These are phyloP conservation scores for Diospyros kaki DNA, from an alignment of 148 eudicot species.

Conservation along the genomic window DNA sequence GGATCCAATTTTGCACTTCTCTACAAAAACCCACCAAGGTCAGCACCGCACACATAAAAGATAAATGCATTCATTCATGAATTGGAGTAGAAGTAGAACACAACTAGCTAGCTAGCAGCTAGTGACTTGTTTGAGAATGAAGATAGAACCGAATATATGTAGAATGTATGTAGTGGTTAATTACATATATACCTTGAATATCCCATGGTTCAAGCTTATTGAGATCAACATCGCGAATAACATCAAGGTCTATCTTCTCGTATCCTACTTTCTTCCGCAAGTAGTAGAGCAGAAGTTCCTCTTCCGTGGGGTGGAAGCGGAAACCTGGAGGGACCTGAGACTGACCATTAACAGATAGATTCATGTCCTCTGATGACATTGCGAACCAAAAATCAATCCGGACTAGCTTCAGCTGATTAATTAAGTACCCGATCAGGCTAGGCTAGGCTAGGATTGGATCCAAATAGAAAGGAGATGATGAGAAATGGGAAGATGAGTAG, in stretches of 20 bases:
- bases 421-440: too few species aligned
- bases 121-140: too few species aligned
- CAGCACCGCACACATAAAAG: too few species aligned
- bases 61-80: too few species aligned
- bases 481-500: not conserved
- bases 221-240: slow-evolving; percentile 56
- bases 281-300: slow-evolving; percentile 57
- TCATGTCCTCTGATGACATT: slow-evolving; percentile 26
- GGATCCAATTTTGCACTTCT: slow-evolving; percentile 53
- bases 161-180: not conserved
- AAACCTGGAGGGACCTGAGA: slow-evolving; percentile 61
- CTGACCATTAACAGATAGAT: slow-evolving; percentile 42
- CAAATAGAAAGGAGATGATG: not conserved
- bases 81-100: too few species aligned
- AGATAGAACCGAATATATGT: too few species aligned
- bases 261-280: slow-evolving; percentile 48
- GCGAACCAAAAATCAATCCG: too few species aligned
- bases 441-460: too few species aligned
- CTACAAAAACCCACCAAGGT: slow-evolving; percentile 21
- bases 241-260: slow-evolving; percentile 56
- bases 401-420: too few species aligned
- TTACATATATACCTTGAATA: slow-evolving; percentile 41
- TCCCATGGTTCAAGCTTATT: slow-evolving; percentile 77
- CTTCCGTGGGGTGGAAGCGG: slow-evolving; percentile 65
- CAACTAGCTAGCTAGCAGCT: too few species aligned